phyloP scores from a whole-genome alignment of 176 grass and related monocot species.

The Bonia amplexicaulis region DNA sequence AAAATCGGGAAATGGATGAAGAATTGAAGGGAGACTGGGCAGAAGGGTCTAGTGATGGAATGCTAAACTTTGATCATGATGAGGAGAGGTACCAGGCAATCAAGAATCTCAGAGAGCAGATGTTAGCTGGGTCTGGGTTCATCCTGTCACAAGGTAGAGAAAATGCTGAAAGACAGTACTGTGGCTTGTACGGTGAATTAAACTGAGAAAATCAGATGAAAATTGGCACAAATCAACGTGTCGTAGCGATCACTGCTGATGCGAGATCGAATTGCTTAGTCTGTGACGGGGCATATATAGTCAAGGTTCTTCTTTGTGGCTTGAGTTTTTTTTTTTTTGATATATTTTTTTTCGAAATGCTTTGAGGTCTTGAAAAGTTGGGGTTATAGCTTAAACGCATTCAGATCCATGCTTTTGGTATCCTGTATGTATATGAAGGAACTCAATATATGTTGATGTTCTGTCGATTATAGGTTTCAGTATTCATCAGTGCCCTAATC shows the following conservation, averaged over 20 bases:
- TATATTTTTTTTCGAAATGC: not conserved
- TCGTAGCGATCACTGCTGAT: not conserved
- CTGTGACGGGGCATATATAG: not conserved
- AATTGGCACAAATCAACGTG: not conserved
- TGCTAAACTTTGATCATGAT: slow-evolving; percentile 47
- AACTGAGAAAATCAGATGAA: not conserved
- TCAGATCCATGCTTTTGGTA: slow-evolving; percentile 8
- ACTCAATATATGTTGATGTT: too few species aligned
- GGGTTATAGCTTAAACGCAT: not conserved
- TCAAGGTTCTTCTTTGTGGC: slow-evolving; percentile 2
- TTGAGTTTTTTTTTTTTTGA: not conserved
- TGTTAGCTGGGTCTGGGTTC: slow-evolving; percentile 67
- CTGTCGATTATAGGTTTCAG: too few species aligned
- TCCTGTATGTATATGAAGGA: not conserved
- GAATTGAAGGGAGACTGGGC: slow-evolving; percentile 54
- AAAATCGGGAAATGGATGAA: slow-evolving; percentile 17
- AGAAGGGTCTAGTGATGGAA: slow-evolving; percentile 46
- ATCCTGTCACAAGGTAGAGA: slow-evolving; percentile 39
- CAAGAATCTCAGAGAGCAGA: slow-evolving; percentile 74
- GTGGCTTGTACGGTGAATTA: slow-evolving; percentile 27
- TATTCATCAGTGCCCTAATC: too few species aligned
- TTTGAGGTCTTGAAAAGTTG: not conserved
- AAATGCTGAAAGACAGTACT: slow-evolving; percentile 11
- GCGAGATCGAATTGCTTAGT: slow-evolving; percentile 3
- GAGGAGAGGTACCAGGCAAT: slow-evolving; percentile 64